A percentile compares a stretch with the other conserved stretches of the same genome.
These are phyloP conservation scores for Hymenoscyphus fructigenus DNA, from an alignment of 2,329 filamentous ascomycete species.

Conservation along the genomic window DNA sequence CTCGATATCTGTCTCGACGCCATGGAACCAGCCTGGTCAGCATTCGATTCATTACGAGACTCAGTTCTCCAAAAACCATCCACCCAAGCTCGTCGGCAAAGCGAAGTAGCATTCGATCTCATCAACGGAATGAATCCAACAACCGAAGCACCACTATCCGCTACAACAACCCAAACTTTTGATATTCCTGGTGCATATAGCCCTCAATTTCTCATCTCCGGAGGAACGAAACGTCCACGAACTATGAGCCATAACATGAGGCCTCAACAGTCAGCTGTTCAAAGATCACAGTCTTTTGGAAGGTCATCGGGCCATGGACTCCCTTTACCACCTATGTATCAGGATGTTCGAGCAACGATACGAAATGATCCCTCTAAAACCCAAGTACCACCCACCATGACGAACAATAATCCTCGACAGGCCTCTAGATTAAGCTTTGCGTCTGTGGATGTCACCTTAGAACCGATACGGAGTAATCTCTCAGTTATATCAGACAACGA, in stretches of 20 bases:
- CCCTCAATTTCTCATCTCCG: constrained; percentile 23
- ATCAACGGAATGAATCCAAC: constrained; percentile 28
- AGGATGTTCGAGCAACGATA: constrained; percentile 23
- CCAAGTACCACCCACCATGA: neutral
- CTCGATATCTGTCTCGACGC: constrained; percentile 31
- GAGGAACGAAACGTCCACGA: constrained; percentile 13
- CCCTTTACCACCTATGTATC: constrained; percentile 22
- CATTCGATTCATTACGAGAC: constrained; percentile 29
- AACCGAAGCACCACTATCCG: constrained; percentile 26
- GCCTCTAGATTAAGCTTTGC: constrained; percentile 8
- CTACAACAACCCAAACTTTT: constrained; percentile 29
- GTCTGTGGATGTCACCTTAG: constrained; percentile 4
- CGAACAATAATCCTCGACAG: neutral
- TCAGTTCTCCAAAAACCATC: constrained; percentile 20
- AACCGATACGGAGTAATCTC: constrained; percentile 23
- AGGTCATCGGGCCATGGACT: constrained; percentile 22
- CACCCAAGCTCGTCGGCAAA: constrained; percentile 24
- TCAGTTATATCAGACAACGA: constrained; percentile 32
- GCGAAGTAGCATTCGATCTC: constrained; percentile 33
- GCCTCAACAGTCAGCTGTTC: constrained; percentile 11
- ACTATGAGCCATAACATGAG: constrained; percentile 15
- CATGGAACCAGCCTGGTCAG: constrained; percentile 34
- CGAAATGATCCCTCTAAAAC: neutral
- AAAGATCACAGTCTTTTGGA: constrained; percentile 21
- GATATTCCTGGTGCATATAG: constrained; percentile 25